Evolutionary conservation across 805 yeast genomes (phyloP).

Genomic region (Blastobotrys mokoenaii): DNA sequence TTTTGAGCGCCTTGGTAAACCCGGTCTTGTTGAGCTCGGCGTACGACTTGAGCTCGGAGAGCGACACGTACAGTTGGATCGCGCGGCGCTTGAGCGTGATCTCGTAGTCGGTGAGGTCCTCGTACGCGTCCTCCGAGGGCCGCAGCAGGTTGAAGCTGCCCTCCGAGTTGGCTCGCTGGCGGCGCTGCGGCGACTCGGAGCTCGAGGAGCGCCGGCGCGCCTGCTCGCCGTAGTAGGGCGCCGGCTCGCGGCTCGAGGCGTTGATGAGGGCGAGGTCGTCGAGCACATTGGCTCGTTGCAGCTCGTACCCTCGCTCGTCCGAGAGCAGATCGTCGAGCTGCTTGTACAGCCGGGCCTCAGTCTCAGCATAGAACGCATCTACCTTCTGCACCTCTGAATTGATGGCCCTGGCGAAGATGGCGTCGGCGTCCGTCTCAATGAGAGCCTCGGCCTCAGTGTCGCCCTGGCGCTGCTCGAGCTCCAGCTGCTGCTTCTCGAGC

Average conservation of each 20-base stretch:
- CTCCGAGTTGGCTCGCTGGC: conserved; percentile 2
- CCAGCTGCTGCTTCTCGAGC: conserved; percentile 56
- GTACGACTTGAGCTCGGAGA: conserved; percentile 77
- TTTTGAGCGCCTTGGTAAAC: conserved; percentile 80
- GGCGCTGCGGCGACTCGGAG: conserved; percentile 3
- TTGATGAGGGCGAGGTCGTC: conserved; percentile 23
- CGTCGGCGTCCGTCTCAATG: conserved; percentile 41
- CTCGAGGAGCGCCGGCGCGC: neutral
- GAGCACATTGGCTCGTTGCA: conserved; percentile 14
- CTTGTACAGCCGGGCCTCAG: conserved; percentile 49
- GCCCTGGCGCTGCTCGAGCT: conserved; percentile 20
- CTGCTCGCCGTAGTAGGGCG: neutral
- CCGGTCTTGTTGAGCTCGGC: conserved; percentile 83
- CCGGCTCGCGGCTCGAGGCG: neutral
- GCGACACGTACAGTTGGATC: conserved; percentile 56
- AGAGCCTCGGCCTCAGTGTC: conserved; percentile 25
- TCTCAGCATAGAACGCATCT: conserved; percentile 61
- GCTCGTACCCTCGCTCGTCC: conserved; percentile 58
- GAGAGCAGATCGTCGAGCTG: conserved; percentile 48
- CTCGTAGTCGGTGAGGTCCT: conserved; percentile 34
- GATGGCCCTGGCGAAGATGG: conserved; percentile 60
- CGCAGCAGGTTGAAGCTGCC: conserved; percentile 4
- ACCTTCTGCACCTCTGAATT: conserved; percentile 72
- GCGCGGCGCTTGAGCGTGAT: conserved; percentile 60
- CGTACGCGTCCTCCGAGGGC: neutral